A percentile compares a stretch with the other conserved stretches of the same genome.
Evolutionary conservation across 345 rosid genomes (phyloP).

Genomic region (Firmiana major): DNA sequence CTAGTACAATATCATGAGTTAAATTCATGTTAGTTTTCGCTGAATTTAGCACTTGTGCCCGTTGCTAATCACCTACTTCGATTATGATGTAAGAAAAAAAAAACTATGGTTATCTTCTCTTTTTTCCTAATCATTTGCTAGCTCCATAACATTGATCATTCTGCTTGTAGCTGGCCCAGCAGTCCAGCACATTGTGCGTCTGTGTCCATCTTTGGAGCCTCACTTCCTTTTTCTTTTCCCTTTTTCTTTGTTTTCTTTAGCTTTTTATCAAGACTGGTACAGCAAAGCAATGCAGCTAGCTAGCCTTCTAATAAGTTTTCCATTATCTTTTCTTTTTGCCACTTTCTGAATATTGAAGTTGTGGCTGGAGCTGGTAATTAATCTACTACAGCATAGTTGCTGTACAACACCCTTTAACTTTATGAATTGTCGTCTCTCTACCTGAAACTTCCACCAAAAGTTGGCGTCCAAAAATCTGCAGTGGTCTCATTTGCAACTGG

Average conservation of each 20-base stretch:
- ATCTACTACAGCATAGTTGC: not conserved
- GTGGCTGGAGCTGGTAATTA: constrained; percentile 2
- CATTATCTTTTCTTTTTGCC: constrained; percentile 11
- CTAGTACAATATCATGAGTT: not conserved
- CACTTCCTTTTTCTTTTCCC: constrained; percentile 16
- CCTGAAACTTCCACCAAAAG: constrained; percentile 65
- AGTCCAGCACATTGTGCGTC: constrained; percentile 5
- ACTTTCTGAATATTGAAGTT: constrained; percentile 16
- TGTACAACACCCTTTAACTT: not conserved
- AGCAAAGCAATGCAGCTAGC: constrained; percentile 36
- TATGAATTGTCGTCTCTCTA: constrained; percentile 14
- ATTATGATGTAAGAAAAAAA: not conserved
- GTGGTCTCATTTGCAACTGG: constrained; percentile 62
- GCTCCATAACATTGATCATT: constrained; percentile 27
- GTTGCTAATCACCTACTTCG: constrained; percentile 19
- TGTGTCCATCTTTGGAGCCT: constrained; percentile 29
- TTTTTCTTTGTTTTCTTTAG: constrained; percentile 29
- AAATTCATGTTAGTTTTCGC: constrained; percentile 13
- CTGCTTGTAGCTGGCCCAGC: constrained; percentile 41
- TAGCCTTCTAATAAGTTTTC: constrained; percentile 20
- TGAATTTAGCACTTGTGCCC: constrained; percentile 61
- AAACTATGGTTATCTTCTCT: not conserved
- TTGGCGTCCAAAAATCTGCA: constrained; percentile 71
- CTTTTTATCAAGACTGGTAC: constrained; percentile 36
- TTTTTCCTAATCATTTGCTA: constrained; percentile 36